These are phyloP conservation scores for Beauveria sp. DNA, from an alignment of 2,329 filamentous ascomycete species.

Conservation along the genomic window DNA sequence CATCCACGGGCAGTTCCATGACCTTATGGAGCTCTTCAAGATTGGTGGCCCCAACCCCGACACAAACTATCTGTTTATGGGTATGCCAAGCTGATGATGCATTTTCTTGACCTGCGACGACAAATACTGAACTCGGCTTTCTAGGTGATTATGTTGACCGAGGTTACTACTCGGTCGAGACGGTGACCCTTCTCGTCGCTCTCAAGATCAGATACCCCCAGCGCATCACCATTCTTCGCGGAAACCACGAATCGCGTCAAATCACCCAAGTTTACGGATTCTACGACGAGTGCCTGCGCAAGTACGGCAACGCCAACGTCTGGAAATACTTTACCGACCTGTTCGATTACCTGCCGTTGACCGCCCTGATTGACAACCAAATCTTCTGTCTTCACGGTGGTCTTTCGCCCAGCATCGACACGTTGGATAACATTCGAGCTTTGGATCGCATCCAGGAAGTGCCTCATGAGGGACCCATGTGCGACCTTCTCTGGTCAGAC, in stretches of 20 bases:
- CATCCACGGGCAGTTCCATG: conserved; percentile 98
- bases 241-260: conserved; percentile 95
- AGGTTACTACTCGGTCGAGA: conserved; percentile 97
- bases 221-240: conserved; percentile 90
- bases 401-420: conserved; percentile 91
- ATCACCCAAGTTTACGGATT: conserved; percentile 99
- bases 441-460: conserved; percentile 97
- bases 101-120: background rate
- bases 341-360: conserved; percentile 97
- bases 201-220: conserved; percentile 94
- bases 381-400: conserved; percentile 99
- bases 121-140: background rate
- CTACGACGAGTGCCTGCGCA: conserved; percentile 95
- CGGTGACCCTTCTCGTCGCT: conserved; percentile 94
- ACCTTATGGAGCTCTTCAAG: conserved; percentile 98
- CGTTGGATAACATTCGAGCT: conserved; percentile 88
- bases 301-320: conserved; percentile 97
- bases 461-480: conserved; percentile 96
- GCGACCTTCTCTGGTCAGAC: conserved; percentile 95
- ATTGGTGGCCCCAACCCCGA: conserved; percentile 96
- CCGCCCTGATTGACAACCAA: conserved; percentile 96
- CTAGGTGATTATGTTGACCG: conserved; percentile 95
- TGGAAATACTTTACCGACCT: conserved; percentile 99
- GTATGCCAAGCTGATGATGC: conserved; percentile 36
- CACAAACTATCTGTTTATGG: conserved; percentile 96